Base-by-base conservation (phyloP, 805 yeast species). In the Lipomyces oligophaga region DNA sequence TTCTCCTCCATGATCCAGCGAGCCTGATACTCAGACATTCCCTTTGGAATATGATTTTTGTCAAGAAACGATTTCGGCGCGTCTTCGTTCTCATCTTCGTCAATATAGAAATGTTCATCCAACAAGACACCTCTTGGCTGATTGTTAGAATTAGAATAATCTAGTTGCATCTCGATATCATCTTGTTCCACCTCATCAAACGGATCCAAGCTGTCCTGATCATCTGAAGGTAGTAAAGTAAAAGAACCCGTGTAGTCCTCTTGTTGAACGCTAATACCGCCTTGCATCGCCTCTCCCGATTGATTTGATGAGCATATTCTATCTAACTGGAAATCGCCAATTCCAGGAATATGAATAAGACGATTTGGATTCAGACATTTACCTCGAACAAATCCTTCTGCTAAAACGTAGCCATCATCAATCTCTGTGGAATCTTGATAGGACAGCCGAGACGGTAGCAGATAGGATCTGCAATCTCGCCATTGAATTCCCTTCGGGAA, bases 401-500 rank as follows among this genome's bases (percentile, higher is more conserved):
- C 75, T 2, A 36, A 47, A 13, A 58, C 38, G 20, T 40, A n/a
- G 3, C 49, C 46, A n/a, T 46, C 48, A 7, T 28, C 24, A 21
- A 33, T 31, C 10, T 20, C 8, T 7, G 47, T 43, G 24, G 69
- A 60, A 5, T 70, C 72, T 15, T 68, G 63, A 71, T 76, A 76
- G 19, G 63, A 57, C 0, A 84, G 72, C 3, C 66, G 60, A 56
- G 88, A 94, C 1, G 94, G 89, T 7, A 93, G 74, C 43, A 93
- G 43, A 68, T 88, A 93, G 5, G 96, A 90, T 62, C 98, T 74
- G n/a, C 80, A 68, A 58, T 90, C 97, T 68, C 97, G 81, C 97
- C 98, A 93, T 20, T 77, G 78, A 38, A 94, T 72, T 0, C 85
- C 78, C 61, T 80, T 81, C 22, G 98, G 98, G 59, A 81, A 78